Percentiles rank a stretch among this genome's conserved stretches.
These are phyloP conservation scores for Sisymbrium irio DNA, from an alignment of 345 rosid species.

Conservation along the genomic window DNA sequence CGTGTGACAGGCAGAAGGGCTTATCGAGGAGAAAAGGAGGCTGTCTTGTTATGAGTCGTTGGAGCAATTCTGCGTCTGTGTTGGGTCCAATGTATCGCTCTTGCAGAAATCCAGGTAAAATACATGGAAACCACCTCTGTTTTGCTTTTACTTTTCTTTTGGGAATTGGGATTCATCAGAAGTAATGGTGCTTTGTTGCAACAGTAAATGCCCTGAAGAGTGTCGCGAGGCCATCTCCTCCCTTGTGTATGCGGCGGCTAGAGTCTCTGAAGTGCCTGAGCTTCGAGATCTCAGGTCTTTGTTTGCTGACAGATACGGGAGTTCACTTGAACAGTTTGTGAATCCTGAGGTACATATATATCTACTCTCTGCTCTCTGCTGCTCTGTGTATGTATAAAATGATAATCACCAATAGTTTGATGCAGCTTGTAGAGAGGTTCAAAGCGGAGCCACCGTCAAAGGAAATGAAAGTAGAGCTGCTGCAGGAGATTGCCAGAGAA, in stretches of 20 bases:
- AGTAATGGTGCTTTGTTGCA: background rate
- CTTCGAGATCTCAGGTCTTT: conserved; percentile 61
- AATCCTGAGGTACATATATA: conserved; percentile 52
- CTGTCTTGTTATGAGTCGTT: conserved; percentile 50
- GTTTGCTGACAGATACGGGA: conserved; percentile 64
- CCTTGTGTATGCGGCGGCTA: conserved; percentile 79
- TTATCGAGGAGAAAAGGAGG: conserved; percentile 62
- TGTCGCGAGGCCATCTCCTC: conserved; percentile 75
- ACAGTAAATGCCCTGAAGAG: conserved; percentile 50
- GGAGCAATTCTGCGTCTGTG: conserved; percentile 54
- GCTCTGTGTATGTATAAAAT: background rate
- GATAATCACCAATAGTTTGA: background rate
- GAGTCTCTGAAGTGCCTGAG: conserved; percentile 82
- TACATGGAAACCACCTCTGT: background rate
- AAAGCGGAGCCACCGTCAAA: conserved; percentile 46
- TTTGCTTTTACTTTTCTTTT: background rate
- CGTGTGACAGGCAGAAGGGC: conserved; percentile 66
- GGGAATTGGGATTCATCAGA: background rate
- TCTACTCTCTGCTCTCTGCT: background rate
- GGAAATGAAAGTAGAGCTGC: conserved; percentile 61
- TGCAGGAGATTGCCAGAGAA: conserved; percentile 59
- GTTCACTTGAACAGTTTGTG: conserved; percentile 43
- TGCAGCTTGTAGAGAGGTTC: conserved; percentile 56
- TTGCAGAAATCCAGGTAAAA: conserved; percentile 64
- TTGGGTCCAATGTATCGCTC: conserved; percentile 46